Conservation (phyloP, 768 basidiomycete species). For the Calocybe gangraenosa region DNA sequence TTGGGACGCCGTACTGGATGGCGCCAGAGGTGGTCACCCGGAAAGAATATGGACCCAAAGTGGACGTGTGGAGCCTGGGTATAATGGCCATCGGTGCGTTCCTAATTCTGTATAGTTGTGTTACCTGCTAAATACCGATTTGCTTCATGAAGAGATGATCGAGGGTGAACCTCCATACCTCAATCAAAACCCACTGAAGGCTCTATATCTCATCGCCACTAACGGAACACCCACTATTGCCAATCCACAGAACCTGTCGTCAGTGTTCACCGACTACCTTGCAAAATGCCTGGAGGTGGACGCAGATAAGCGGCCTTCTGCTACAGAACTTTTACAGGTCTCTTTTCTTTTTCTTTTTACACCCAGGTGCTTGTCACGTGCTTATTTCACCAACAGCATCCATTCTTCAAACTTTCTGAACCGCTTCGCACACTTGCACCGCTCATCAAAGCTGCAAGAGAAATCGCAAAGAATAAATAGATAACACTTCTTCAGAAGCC, state of each 20-base stretch:
- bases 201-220: slow-evolving; percentile 95
- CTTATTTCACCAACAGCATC: slow-evolving; percentile 46
- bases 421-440: slow-evolving; percentile 83
- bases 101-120: not conserved
- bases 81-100: slow-evolving; percentile 91
- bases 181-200: slow-evolving; percentile 95
- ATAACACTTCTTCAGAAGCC: slow-evolving; percentile 5
- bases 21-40: slow-evolving; percentile 97
- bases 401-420: slow-evolving; percentile 86
- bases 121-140: slow-evolving; percentile 3
- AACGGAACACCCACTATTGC: slow-evolving; percentile 96
- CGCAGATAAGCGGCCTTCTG: slow-evolving; percentile 88
- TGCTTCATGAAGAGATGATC: slow-evolving; percentile 75
- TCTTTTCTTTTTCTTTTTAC: slow-evolving; percentile 19
- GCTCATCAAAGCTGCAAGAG: slow-evolving; percentile 88
- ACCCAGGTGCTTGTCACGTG: not conserved
- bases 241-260: slow-evolving; percentile 72
- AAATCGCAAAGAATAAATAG: slow-evolving; percentile 67
- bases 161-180: slow-evolving; percentile 96
- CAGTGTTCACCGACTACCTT: slow-evolving; percentile 87
- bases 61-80: slow-evolving; percentile 96
- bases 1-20: slow-evolving; percentile 99
- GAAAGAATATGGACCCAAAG: slow-evolving; percentile 96
- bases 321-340: slow-evolving; percentile 76
- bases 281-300: slow-evolving; percentile 89